A percentile compares a stretch with the other conserved stretches of the same genome.
These are phyloP conservation scores for Terana coerulea DNA, from an alignment of 768 basidiomycete species.

Conservation along the genomic window DNA sequence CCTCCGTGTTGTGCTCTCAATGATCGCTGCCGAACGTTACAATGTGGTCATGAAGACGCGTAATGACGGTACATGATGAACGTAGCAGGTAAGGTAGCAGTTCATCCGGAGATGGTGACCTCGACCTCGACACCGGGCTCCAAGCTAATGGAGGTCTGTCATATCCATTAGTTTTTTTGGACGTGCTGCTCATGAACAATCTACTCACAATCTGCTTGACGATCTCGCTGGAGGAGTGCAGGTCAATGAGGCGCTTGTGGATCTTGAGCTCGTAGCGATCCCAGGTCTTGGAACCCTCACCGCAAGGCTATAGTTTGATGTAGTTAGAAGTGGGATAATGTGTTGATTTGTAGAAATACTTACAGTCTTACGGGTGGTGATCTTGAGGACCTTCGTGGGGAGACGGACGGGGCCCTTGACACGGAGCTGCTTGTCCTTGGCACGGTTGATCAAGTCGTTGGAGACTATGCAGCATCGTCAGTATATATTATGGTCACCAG, in stretches of 20 bases:
- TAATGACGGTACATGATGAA: no score
- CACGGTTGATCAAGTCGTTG: constrained; percentile 92
- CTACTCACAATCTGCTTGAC: constrained; percentile 97
- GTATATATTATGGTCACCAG: not conserved
- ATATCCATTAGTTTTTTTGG: not conserved
- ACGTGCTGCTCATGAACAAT: no score
- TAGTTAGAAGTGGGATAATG: not conserved
- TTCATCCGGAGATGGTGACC: constrained; percentile 86
- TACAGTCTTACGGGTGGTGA: constrained; percentile 99
- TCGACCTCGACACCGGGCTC: constrained; percentile 99
- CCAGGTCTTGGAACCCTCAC: constrained; percentile 99
- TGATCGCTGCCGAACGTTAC: not conserved
- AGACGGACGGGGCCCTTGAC: constrained; percentile 99
- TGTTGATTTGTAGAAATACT: constrained; percentile 27
- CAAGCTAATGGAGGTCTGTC: constrained; percentile 94
- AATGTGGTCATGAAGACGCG: no score
- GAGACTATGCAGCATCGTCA: constrained; percentile 61
- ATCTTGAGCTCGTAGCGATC: constrained; percentile 99
- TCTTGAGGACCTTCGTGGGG: constrained; percentile 97
- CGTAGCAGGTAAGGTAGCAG: not conserved
- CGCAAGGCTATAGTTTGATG: constrained; percentile 72
- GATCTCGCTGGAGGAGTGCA: constrained; percentile 97
- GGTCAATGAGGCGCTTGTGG: constrained; percentile 99
- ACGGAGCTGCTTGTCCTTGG: constrained; percentile 99
- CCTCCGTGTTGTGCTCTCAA: no score